phyloP scores from a whole-genome alignment of 2,329 filamentous ascomycete species.

The Neopestalotiopsis sp. region DNA sequence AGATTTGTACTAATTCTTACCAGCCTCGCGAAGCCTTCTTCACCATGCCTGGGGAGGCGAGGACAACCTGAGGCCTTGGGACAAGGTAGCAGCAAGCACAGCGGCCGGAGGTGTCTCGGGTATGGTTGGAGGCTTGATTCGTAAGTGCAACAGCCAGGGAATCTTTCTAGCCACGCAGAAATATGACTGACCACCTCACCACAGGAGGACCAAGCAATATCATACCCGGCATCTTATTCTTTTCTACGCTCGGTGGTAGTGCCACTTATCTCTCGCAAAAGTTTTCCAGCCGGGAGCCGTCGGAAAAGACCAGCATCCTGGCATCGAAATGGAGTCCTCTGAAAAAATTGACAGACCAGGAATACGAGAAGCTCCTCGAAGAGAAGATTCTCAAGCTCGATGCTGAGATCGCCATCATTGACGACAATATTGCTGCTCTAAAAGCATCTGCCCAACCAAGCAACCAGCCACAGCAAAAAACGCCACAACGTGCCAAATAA shows the following conservation, averaged over 20 bases:
- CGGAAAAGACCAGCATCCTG: conserved; percentile 41
- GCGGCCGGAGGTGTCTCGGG: conserved; percentile 75
- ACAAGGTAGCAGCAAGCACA: conserved; percentile 71
- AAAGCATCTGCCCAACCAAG: conserved; percentile 24
- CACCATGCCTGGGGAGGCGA: conserved; percentile 56
- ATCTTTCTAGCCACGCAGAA: neutral
- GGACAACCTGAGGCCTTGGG: conserved; percentile 57
- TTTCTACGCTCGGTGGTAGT: conserved; percentile 48
- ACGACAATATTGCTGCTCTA: conserved; percentile 70
- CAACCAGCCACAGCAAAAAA: neutral
- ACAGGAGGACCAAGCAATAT: conserved; percentile 59
- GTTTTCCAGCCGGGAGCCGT: conserved; percentile 22
- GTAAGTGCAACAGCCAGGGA: conserved; percentile 45
- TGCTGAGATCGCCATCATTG: conserved; percentile 78
- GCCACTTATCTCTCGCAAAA: conserved; percentile 36
- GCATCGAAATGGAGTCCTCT: conserved; percentile 77
- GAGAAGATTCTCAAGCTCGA: conserved; percentile 76
- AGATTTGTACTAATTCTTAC: neutral
- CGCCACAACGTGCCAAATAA: neutral
- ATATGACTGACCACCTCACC: conserved; percentile 23
- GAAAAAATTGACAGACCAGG: conserved; percentile 69
- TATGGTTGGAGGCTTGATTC: conserved; percentile 60
- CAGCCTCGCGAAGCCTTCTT: conserved; percentile 55
- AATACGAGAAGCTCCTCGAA: conserved; percentile 73
- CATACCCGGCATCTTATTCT: conserved; percentile 56